Conservation (phyloP, 352 stramenopile species). For the Globisporangium camurandrum region DNA sequence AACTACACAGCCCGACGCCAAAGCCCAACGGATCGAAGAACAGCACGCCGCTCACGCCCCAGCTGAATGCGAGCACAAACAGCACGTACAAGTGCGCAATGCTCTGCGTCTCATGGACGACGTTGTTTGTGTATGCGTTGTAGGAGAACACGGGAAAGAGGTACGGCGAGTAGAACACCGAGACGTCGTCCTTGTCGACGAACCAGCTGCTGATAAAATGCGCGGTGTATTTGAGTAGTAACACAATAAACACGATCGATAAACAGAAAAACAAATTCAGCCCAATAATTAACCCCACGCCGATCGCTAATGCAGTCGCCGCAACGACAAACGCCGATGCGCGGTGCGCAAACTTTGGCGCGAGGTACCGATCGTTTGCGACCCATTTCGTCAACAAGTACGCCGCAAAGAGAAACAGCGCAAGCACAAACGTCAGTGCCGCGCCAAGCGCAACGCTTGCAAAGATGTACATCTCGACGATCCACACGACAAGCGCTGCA, state of each 20-base stretch:
- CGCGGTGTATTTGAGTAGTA: conserved; percentile 66
- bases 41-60: conserved; percentile 83
- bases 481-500: conserved; percentile 41
- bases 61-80: conserved; percentile 69
- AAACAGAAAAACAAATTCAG: conserved; percentile 80
- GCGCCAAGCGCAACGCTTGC: conserved; percentile 41
- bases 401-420: conserved; percentile 61
- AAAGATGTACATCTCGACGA: conserved; percentile 78
- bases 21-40: conserved; percentile 88
- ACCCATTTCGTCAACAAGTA: conserved; percentile 82
- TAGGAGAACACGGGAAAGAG: conserved; percentile 89
- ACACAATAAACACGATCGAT: conserved; percentile 77
- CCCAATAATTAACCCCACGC: conserved; percentile 34
- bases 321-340: conserved; percentile 32
- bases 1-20: conserved; percentile 81
- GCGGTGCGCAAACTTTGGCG: conserved; percentile 47
- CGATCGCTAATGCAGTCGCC: conserved; percentile 30
- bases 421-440: conserved; percentile 46
- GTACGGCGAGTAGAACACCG: conserved; percentile 82
- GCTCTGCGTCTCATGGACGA: conserved; percentile 79
- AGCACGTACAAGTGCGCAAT: conserved; percentile 61
- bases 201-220: conserved; percentile 59
- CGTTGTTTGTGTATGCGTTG: conserved; percentile 87
- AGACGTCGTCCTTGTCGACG: conserved; percentile 48
- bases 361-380: conserved; percentile 77